Evolutionary conservation across 2,329 filamentous ascomycete genomes (phyloP), one percentile per base, ranked within the genome.

Genomic region (Apiospora sp.): DNA sequence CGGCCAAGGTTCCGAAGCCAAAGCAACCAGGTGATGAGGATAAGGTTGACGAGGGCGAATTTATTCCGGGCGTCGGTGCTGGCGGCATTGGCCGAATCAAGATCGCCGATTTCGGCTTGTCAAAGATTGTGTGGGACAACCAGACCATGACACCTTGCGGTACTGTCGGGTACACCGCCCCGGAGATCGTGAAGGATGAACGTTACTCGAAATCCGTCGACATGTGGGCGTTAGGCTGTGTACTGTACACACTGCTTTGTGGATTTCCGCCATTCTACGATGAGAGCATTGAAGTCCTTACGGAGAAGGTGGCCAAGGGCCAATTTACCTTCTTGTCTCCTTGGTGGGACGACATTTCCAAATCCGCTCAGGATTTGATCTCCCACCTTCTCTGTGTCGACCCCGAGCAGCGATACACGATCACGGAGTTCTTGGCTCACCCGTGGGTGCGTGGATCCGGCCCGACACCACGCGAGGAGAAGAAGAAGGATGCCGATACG

Each of bases 91-190:
- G 96, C 44, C 87, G 89, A 75, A 98, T 99, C 85, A 98, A 99
- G 87, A 96, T 99, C 82, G 96, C 96, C 80, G 96, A 99, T 80
- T 99, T 99, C 81, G 96, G 96, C 71, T 87, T 99, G 13, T 98
- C 96, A 75, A 99, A 99, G 85, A 93, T 99, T 76, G 94, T 99
- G 22, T 99, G 96, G 96, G 96, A 98, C 79, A 96, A 91, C 77
- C 94, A 97, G 81, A 99, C 96, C 13, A 98, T 98, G 94, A 99
- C 96, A 3, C 96, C 96, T n/a, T 99, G 96, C 82, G 96, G 96
- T 72, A 99, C 96, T 0, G 96, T 98, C 72, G 96, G 96, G 61
- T 99, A 99, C 84, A 98, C 96, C 4, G 96, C 96, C 4, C 96
- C 96, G 10, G 96, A 99, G 81, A 99, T 99, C 75, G 96, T 99